phyloP scores from a whole-genome alignment of 805 yeast genomes.

The Lipomyces kockii region DNA sequence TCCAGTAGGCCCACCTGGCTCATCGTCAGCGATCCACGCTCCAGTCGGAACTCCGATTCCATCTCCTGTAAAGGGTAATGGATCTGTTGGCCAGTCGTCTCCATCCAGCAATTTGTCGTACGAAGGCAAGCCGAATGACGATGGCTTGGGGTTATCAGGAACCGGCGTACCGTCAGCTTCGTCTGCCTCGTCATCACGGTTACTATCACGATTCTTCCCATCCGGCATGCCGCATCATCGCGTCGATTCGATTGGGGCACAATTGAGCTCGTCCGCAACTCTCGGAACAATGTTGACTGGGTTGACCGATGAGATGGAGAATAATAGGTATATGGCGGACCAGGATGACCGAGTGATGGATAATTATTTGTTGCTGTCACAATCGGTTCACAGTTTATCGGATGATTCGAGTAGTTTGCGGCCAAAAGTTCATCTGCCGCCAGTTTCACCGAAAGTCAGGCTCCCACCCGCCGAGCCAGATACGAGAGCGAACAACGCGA shows the following conservation, averaged over 20 bases:
- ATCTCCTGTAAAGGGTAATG: slow-evolving; percentile 22
- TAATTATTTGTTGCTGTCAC: slow-evolving; percentile 21
- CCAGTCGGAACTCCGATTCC: slow-evolving; percentile 23
- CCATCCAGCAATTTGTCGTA: slow-evolving; percentile 14
- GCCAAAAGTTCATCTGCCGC: slow-evolving; percentile 35
- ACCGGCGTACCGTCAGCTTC: slow-evolving; percentile 5
- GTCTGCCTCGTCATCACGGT: slow-evolving; percentile 17
- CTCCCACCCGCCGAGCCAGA: not conserved
- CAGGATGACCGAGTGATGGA: slow-evolving; percentile 6
- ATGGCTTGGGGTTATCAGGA: not conserved
- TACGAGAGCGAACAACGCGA: not conserved
- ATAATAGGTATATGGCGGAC: not conserved
- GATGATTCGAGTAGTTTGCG: slow-evolving; percentile 25
- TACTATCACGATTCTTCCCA: slow-evolving; percentile 34
- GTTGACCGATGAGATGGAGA: not conserved
- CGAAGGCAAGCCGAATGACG: slow-evolving; percentile 2
- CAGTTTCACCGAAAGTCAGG: slow-evolving; percentile 8
- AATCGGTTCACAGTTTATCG: slow-evolving; percentile 28
- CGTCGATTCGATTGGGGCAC: slow-evolving; percentile 1
- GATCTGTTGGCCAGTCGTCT: slow-evolving; percentile 14
- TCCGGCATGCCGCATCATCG: slow-evolving; percentile 12
- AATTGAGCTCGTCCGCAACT: not conserved
- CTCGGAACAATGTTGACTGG: slow-evolving; percentile 4
- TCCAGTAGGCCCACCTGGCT: not conserved
- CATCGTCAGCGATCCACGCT: slow-evolving; percentile 4